Base-by-base conservation (phyloP, 2,329 filamentous ascomycete genomes). In the Leptosphaerulina australis region DNA sequence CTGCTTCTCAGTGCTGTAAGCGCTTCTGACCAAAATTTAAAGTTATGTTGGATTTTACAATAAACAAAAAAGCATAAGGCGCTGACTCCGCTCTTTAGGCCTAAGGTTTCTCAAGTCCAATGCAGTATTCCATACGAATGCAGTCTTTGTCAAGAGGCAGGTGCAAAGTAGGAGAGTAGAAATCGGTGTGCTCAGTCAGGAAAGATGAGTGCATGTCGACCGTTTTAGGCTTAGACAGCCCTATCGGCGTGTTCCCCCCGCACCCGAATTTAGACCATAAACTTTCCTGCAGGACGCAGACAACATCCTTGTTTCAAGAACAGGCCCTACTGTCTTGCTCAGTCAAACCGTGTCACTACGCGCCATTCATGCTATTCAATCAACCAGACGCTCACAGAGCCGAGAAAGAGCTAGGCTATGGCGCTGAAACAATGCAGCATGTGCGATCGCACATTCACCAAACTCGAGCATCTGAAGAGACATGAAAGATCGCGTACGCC, bases 401-500 rank as follows among this genome's bases (percentile, higher is more conserved):
- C 31, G 41, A 51, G 31, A 46, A 46, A 51, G 36, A 51, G 43
- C 36, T 41, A 30, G 48, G 41, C 48, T 46, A 72, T 73, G 70
- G 67, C 70, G 58, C 53, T 73, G 57, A 73, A 73, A 44, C 70
- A 72, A 58, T 73, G 70, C 63, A 71, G 68, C 56, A 63, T 70
- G 62, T 82, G 79, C 72, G 79, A 81, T 55, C 76, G 79, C 55
- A 78, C 77, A 54, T 82, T 82, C 70, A 80, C 78, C 54, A 82
- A 82, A 67, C 79, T 62, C 35, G 79, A 81, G 62, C 79, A 82
- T 67, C 77, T 79, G 59, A 81, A 81, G 63, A 75, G 79, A 31
- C 80, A 82, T 65, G 79, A 81, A 62, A 74, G 79, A 61, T 81
- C 79, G 48, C 79, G 80, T 82, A 70, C 62, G 79, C 72, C 24